Evolutionary conservation across 176 grass and related monocot species (phyloP), one percentile per base, ranked within the genome.

Genomic region (Hordeum marinum): DNA sequence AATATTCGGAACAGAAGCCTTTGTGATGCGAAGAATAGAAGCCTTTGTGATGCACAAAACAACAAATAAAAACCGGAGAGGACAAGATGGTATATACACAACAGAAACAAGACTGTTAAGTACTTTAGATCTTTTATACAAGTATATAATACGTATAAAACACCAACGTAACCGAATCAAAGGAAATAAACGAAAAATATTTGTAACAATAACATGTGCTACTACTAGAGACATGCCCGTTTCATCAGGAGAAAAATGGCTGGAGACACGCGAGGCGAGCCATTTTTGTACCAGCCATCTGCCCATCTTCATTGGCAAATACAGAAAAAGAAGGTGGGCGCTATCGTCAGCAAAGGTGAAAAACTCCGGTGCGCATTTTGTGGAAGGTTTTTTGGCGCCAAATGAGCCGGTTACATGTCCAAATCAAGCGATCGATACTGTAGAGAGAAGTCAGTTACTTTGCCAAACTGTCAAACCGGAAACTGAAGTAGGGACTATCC

Each of bases 341-440:
- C 9, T 50, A 29, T 70, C 54, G 55, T 37, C 50, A 50, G 29
- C 1, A 77, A 86, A 63, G 39, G 68, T 9, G 71, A 69, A 50
- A 39, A 36, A 17, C 29, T 43, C 66, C 6, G 40, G 66, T 25
- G 66, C 75, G 40, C 57, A 74, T 18, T 74, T 78, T 7, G 39
- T 65, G 67, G 25, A 80, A 31, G 71, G 27, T 21, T 57, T 84
- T 88, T 88, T 79, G 77, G 42, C 75, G 64, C 60, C 24, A 68
- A 67, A 37, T 71, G 76, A 15, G 63, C 64, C 26, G 10, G 63
- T 67, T 62, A 79, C 35, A 15, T 57, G 50, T 80, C 43, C 74
- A 46, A 58, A 55, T 34, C 72, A 31, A 74, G 65, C 0, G 82
- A 70, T 34, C 13, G 42, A 29, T 80, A 21, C 70, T 42, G 72